Base-by-base conservation (phyloP, 1,139 yeast genomes). In the Blastobotrys malaysiensis region DNA sequence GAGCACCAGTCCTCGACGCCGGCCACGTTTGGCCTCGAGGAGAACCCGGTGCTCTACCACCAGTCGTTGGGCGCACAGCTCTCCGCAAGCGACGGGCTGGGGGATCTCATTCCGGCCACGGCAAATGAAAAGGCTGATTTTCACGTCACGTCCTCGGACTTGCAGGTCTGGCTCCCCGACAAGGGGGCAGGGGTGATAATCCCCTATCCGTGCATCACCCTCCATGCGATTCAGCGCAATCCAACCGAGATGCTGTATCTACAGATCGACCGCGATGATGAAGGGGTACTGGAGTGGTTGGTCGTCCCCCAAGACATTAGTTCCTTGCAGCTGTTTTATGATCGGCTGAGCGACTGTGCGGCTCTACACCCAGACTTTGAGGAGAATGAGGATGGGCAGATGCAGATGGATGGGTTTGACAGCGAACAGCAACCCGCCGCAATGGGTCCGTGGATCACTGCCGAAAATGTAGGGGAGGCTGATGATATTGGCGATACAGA, bases 311-410 rank as follows among this genome's bases (percentile, higher is more conserved):
- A 51, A 3, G 57, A 57, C 9, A 46, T 45, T 1, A 21, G 48
- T 6, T 52, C 48, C n/a, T 46, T 59, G 7, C 61, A 52, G 45
- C 53, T 48, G 21, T 45, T 61, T 43, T 60, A 68, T 55, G 52
- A 59, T 13, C 82, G 79, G 47, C 73, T 88, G 56, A 88, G 84
- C 43, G 77, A 78, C 55, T 83, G 88, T 64, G 88, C 86, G 64
- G 71, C 77, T 26, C 60, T 70, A 31, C 68, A 67, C 52, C 64
- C 68, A 0, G 68, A 65, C 22, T 62, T 59, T 7, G 63, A 44
- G 53, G 59, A 63, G 43, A 57, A 66, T 55, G 67, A 60, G 6
- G 63, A 68, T 51, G 73, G 71, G 56, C 73, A 67, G 27, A 52
- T 46, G 27, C 53, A 49, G n/a, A 51, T 39, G 27, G 48, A 20